Base-by-base conservation (phyloP, 768 basidiomycete genomes). In the Tephrocybe sp. region DNA sequence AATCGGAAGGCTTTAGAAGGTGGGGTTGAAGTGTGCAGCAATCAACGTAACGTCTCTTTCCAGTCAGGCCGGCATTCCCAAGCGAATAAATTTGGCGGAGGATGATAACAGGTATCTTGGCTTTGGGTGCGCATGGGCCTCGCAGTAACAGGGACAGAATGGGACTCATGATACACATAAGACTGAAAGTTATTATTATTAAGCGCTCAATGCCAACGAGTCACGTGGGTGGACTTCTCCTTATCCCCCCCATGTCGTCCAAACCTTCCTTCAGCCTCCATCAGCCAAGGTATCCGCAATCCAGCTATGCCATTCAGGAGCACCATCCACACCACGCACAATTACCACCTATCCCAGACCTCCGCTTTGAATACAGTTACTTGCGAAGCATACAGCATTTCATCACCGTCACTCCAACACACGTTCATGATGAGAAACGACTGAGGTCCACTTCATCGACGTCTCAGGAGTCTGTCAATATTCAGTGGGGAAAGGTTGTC, bases 301-400 rank as follows among this genome's bases (percentile, higher is more conserved):
- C 55, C 9, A 47, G 55, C 12, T 23, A 55, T 22, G 14, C 48
- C 26, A 54, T 46, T 30, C 49, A 33, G 13, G 22, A 55, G 14
- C 44, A 48, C 13, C 63, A 62, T 16, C 55, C 57, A 1, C 60
- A 63, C 26, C 68, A 66, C n/a, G 65, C 62, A 12, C 75, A 69
- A 45, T 63, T 83, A n/a, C 79, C 82, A 20, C 62, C 68, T 38
- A 82, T 89, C 46, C 87, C 87, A 22, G 88, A 91, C 62, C 69
- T 89, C 33, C 85, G 88, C 22, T 89, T 88, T 69, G 88, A 90
- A 61, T 76, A 80, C 51, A 83, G 79, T 45, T 91, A 87, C 64
- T 53, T 88, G 50, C 76, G 74, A 55, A 85, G 82, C 56, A 74
- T 89, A 54, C 72, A 69, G 20, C 71, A 73, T 7, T 82, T 74